Base-by-base conservation (phyloP, 495 filamentous ascomycete genomes). In the Filosporella fistucella region DNA sequence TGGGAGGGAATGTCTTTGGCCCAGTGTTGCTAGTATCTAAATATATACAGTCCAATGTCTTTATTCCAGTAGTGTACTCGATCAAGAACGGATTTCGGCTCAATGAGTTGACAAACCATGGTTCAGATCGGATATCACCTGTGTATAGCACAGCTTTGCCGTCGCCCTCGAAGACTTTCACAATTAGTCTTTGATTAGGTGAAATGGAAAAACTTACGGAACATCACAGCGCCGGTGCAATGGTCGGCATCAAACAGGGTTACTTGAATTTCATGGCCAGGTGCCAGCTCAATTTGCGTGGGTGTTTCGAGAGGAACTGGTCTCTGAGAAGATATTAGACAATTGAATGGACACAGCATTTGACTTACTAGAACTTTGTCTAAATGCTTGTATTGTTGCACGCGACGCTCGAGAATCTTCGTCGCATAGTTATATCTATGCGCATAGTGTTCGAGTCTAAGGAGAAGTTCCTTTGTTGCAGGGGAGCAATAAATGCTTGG, bases 181-280 rank as follows among this genome's bases (percentile, higher is more conserved):
- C 21, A 14, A n/a, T 48, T 17, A 43, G 18, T 8, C 1, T 14
- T 49, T 37, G 41, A 43, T 17, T 13, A 22, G 34, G 14, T 22
- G 28, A 22, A 10, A 10, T 14, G 21, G 22, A 18, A 5, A 26
- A 10, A 12, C 42, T 10, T 55, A 77, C 74, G 50, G 59, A 96
- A 96, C 89, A 96, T 95, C 22, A 96, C 90, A 17, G 90, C 82
- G 2, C 91, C 91, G 16, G 82, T 70, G 60, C 91, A 97, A 57
- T 96, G 91, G 58, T 97, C 96, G 7, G 91, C 91, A 69, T 96
- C 82, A 26, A 96, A 77, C 0, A 96, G 72, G 2, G 91, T 95
- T 26, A 95, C 87, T 41, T 81, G 78, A 37, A 96, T 82, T 10
- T 66, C 65, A 43, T 76, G 75, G 5, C 75, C 75, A 0, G 80